Evolutionary conservation across 805 yeast genomes (phyloP).

Genomic region (Saturnispora gosingensis): DNA sequence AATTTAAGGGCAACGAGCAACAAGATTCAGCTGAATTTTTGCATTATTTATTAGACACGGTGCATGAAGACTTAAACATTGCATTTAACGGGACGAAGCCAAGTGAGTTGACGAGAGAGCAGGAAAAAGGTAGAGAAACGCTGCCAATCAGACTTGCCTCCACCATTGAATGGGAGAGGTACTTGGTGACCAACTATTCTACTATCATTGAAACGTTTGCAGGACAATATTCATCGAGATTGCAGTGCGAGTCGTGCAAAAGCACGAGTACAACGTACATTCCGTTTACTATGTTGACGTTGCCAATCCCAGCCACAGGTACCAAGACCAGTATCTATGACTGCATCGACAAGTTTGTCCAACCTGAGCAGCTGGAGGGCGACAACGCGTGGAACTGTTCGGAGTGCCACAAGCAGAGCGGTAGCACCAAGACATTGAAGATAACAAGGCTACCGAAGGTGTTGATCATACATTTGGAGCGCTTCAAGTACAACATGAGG

Average conservation of each 20-base stretch:
- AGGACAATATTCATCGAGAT: constrained; percentile 79
- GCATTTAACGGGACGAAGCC: constrained; percentile 50
- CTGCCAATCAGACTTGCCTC: constrained; percentile 75
- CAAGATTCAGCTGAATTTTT: constrained; percentile 84
- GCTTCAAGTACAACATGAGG: constrained; percentile 45
- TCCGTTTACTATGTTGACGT: constrained; percentile 66
- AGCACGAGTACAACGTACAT: constrained; percentile 79
- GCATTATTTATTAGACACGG: constrained; percentile 60
- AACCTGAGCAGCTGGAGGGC: constrained; percentile 62
- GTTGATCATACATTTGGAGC: constrained; percentile 73
- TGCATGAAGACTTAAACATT: constrained; percentile 77
- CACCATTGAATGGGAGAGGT: constrained; percentile 87
- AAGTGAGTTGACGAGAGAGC: constrained; percentile 45
- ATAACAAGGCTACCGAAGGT: constrained; percentile 74
- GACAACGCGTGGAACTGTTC: constrained; percentile 86
- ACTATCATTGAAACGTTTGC: constrained; percentile 73
- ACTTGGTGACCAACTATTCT: constrained; percentile 69
- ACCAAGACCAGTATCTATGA: constrained; percentile 33
- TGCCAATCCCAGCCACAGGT: constrained; percentile 57
- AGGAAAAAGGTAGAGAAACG: constrained; percentile 63
- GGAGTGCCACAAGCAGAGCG: constrained; percentile 51
- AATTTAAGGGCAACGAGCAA: constrained; percentile 61
- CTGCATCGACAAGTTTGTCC: constrained; percentile 71
- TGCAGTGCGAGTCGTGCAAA: constrained; percentile 64
- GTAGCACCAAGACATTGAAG: constrained; percentile 57